Evolutionary conservation across 306 rosid species (phyloP).

Genomic region (Acacia crassicarpa): DNA sequence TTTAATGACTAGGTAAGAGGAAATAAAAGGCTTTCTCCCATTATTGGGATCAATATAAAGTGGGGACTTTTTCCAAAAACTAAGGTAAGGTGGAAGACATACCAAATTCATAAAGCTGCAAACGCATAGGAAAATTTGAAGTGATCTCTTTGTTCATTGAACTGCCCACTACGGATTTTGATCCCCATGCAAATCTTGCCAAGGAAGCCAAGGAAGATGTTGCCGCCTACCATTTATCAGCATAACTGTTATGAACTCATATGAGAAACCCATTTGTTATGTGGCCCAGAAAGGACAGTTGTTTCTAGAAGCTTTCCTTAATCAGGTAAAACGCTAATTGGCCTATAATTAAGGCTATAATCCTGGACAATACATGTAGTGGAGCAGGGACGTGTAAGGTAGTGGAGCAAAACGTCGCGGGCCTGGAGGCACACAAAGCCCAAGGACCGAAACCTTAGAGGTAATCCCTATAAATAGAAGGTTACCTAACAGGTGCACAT

Average conservation of each 20-base stretch:
- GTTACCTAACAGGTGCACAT: too few species aligned
- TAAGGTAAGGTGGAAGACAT: constrained; percentile 27
- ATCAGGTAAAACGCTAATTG: too few species aligned
- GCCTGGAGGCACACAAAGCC: too few species aligned
- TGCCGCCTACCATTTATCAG: constrained; percentile 48
- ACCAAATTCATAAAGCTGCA: constrained; percentile 97
- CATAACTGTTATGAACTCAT: not conserved
- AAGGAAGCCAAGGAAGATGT: constrained; percentile 74
- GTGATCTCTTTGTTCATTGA: constrained; percentile 34
- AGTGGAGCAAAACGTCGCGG: too few species aligned
- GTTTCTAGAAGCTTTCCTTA: too few species aligned
- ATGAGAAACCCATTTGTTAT: too few species aligned
- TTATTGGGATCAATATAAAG: constrained; percentile 8
- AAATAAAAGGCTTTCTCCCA: not conserved
- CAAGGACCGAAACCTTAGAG: too few species aligned
- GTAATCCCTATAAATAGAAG: too few species aligned
- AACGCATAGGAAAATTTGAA: constrained; percentile 48
- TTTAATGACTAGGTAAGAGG: not conserved
- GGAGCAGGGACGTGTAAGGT: too few species aligned
- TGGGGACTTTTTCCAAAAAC: constrained; percentile 17
- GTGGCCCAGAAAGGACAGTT: too few species aligned
- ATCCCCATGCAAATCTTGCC: constrained; percentile 92
- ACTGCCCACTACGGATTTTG: constrained; percentile 45
- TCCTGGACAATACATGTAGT: too few species aligned
- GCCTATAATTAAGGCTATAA: too few species aligned